These are phyloP conservation scores for Teunomyces barrocoloradensis DNA, from an alignment of 805 yeast genomes.

Conservation along the genomic window DNA sequence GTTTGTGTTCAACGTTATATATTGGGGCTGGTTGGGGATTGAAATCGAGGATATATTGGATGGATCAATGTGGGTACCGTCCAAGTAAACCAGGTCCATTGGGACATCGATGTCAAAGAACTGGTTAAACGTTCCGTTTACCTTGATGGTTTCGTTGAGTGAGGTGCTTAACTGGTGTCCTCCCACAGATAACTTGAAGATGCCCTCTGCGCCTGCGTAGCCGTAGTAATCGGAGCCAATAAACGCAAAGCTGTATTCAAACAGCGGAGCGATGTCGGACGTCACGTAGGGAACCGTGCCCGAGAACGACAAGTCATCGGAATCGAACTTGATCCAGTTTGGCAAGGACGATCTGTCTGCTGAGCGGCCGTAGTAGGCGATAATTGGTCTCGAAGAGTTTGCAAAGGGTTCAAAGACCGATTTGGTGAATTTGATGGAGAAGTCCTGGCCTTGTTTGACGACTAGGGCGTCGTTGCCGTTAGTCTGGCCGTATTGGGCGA, in stretches of 20 bases:
- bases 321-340: conserved; percentile 78
- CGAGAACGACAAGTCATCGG: conserved; percentile 59
- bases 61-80: conserved; percentile 47
- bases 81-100: conserved; percentile 58
- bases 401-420: conserved; percentile 52
- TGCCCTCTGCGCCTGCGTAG: conserved; percentile 64
- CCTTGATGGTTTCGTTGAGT: conserved; percentile 49
- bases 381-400: conserved; percentile 47
- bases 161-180: conserved; percentile 80
- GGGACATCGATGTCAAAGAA: conserved; percentile 59
- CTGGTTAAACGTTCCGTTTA: conserved; percentile 68
- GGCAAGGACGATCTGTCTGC: conserved; percentile 85
- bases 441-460: conserved; percentile 64
- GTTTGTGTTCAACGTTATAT: conserved; percentile 47
- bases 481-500: conserved; percentile 66
- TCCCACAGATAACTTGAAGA: conserved; percentile 77
- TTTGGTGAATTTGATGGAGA: conserved; percentile 61
- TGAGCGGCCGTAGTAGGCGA: conserved; percentile 79
- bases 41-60: conserved; percentile 55
- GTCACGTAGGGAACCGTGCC: conserved; percentile 89
- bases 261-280: conserved; percentile 85
- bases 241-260: conserved; percentile 62
- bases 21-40: conserved; percentile 54
- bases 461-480: conserved; percentile 76
- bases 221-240: conserved; percentile 80